These are phyloP conservation scores for Linaria vulgaris DNA, from an alignment of 257 asterid genomes.

Conservation along the genomic window DNA sequence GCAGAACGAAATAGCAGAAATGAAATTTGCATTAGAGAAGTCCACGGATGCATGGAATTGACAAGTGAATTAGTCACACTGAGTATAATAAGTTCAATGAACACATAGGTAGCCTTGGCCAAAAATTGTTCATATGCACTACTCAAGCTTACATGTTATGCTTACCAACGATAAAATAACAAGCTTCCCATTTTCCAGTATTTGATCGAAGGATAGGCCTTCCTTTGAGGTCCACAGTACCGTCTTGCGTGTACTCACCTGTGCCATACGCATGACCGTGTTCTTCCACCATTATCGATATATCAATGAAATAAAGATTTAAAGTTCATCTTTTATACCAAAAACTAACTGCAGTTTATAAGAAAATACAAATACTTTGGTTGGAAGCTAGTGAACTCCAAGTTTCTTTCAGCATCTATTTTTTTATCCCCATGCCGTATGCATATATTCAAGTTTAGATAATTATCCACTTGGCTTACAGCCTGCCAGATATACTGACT, in stretches of 20 bases:
- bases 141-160: neutral
- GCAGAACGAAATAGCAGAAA: no score
- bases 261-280: constrained; percentile 33
- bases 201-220: constrained; percentile 54
- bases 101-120: neutral
- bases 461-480: neutral
- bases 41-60: neutral
- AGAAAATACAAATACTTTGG: neutral
- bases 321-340: neutral
- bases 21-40: no score
- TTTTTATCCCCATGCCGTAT: neutral
- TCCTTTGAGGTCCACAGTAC: constrained; percentile 63
- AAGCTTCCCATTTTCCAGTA: constrained; percentile 77
- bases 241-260: constrained; percentile 64
- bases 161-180: constrained; percentile 70
- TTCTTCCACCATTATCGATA: constrained; percentile 36
- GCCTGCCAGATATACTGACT: neutral
- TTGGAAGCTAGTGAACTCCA: no score
- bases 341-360: no score
- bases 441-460: neutral
- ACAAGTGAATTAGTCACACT: neutral
- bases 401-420: neutral
- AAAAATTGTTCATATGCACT: no score
- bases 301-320: constrained; percentile 19
- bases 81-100: neutral